Evolutionary conservation across 177 flowering plant genomes (phyloP).

Genomic region (Vitis hybrid): DNA sequence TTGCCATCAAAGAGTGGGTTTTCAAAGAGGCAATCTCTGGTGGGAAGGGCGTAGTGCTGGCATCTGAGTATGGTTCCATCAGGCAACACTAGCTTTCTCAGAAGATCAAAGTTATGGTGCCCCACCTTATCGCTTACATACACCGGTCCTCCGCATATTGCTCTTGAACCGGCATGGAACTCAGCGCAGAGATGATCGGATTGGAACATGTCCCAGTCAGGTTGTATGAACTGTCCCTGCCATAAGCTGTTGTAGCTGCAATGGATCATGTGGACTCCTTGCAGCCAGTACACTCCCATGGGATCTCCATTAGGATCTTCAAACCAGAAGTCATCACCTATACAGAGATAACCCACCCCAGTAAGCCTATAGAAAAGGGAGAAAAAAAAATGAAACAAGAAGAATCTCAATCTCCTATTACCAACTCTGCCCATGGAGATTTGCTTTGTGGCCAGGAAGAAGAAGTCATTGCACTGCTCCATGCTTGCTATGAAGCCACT

Average conservation of each 20-base stretch:
- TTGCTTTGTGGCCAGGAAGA: conserved; percentile 6
- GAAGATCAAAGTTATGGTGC: conserved; percentile 69
- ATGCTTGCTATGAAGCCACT: conserved; percentile 11
- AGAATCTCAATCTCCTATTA: not conserved
- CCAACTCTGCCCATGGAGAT: conserved; percentile 14
- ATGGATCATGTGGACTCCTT: conserved; percentile 92
- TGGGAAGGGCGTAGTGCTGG: conserved; percentile 74
- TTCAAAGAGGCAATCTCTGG: conserved; percentile 75
- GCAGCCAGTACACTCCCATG: conserved; percentile 86
- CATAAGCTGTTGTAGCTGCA: conserved; percentile 90
- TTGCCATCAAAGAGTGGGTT: conserved; percentile 70
- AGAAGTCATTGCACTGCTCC: conserved; percentile 17
- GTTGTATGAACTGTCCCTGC: conserved; percentile 89
- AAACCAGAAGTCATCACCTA: conserved; percentile 97
- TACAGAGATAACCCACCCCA: not conserved
- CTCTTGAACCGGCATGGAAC: conserved; percentile 82
- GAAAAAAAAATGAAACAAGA: too few relatives aligned
- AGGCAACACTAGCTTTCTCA: conserved; percentile 68
- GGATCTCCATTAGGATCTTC: conserved; percentile 95
- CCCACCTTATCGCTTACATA: conserved; percentile 80
- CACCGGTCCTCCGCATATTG: conserved; percentile 85
- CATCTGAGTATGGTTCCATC: conserved; percentile 86
- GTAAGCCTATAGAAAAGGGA: too few relatives aligned
- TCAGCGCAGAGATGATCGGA: conserved; percentile 76
- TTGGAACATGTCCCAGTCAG: conserved; percentile 97